Base-by-base conservation (phyloP, 1,139 yeast genomes). In the Blastobotrys capitulatus region DNA sequence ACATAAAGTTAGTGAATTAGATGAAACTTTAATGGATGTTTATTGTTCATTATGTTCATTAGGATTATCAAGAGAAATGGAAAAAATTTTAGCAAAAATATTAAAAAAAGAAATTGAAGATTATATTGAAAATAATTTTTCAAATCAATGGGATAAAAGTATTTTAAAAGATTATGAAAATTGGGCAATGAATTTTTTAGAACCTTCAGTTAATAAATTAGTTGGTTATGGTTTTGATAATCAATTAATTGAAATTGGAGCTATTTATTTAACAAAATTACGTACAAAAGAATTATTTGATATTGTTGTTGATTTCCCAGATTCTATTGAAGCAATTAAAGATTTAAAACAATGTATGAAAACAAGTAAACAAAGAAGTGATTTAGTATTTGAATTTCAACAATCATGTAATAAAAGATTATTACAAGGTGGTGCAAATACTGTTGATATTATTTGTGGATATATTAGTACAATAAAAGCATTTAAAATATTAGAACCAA, bases 401-500 rank as follows among this genome's bases (percentile, higher is more conserved):
- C 58, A 63, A 0, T 64, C 71, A 2, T 82, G 90, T 52, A 68
- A 75, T 19, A 63, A 62, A 29, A 67, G 77, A 41, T 66, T 89
- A 10, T 69, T 90, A 18, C 94, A 88, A 60, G 86, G 96, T 1
- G 96, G 96, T 10, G 79, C 86, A 0, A 82, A 86, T 57, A 92
- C 97, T 0, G 75, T 78, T 1, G 89, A 83, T 51, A 83, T 89
- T 2, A 77, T 92, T 25, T 68, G 79, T 1, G 78, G 78, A 42
- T 90, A 87, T 61, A 80, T 86, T 2, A 77, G 82, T 25, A 81
- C 94, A 0, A 84, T 90, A 44, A 76, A 80, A 55, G 76, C 90
- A 0, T 87, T 92, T 54, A 66, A 85, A 27, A 69, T 83, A 0
- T 72, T 92, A n/a, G 97, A 92, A 60, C 95, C 96, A 1, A 76